Base-by-base conservation (phyloP, 306 rosid species). In the Astragalus glycyphyllos region DNA sequence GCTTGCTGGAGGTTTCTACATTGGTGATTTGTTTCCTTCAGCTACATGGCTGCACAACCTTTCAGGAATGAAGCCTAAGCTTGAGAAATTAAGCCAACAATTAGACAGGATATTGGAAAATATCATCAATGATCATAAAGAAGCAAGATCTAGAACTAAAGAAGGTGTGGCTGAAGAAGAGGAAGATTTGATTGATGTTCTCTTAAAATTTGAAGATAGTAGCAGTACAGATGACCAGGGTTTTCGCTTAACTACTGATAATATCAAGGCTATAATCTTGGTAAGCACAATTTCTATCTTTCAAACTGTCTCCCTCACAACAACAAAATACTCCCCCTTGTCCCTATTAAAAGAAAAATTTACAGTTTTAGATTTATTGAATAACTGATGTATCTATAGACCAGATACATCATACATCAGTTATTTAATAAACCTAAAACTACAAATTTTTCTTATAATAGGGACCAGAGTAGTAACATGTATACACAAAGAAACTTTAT, bases 11-110 rank as follows among this genome's bases (percentile, higher is more conserved):
- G n/a, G n/a, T 6, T 67, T 67, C 23, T 11, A 48, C 4, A 2
- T 72, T 8, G 65, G 71, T 8, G 82, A 79, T 35, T 50, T 79
- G 59, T 79, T 48, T 38, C 79, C 75, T 16, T 73, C 79, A 5
- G 34, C 45, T 4, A 44, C 13, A 8, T 73, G 66, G 62, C 53
- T 78, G 6, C 38, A 60, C 5, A 10, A 35, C 0, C 12, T 71
- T 4, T n/a, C 60, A 11, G 69, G 81, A 9, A 45, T 65, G 55
- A 78, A 12, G 48, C 48, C 62, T 20, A 44, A 44, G 15, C 17
- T 78, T 46, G 68, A 55, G 63, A 48, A 53, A 58, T 5, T 78
- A 5, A n/a, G 14, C 11, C 5, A 14, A 13, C 2, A 11, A 7
- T 2, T 5, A 4, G 81, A 71, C 0, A 20, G 38, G 11, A 35